Base-by-base conservation (phyloP, 1,139 yeast species). In the Protomyces lactucae-debilis region DNA sequence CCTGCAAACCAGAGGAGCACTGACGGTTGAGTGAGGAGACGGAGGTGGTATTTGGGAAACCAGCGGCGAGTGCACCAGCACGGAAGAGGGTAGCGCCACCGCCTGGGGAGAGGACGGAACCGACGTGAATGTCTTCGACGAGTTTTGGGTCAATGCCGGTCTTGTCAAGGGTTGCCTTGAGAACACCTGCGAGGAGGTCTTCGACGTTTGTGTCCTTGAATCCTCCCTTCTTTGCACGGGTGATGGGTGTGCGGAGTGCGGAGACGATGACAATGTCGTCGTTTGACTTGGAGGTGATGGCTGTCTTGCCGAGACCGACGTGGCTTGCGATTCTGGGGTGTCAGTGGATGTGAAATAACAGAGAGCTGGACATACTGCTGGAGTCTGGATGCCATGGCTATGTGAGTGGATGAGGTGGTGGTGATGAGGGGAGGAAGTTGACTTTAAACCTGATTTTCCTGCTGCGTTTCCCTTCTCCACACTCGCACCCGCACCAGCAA, bases 1-100 rank as follows among this genome's bases (percentile, higher is more conserved):
- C 95, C 83, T 90, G 88, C 71, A 92, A 80, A 57, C 97, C 97
- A 2, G 96, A 88, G 6, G 97, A 89, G 77, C 98, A 92, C 76
- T 91, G 97, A 78, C 98, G 85, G 81, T 92, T 92, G 70, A 92
- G 73, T 32, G 96, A 93, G 71, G 85, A 79, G 71, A 92, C 88
- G n/a, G 96, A 92, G 37, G 86, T 81, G 9, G 85, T 77, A 70
- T 82, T 77, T 25, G 91, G 91, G 56, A 86, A 79, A 14, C 95
- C 95, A 3, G 88, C 89, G 14, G 85, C 88, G 51, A 87, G 77
- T 68, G 80, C 80, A 51, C 91, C 97, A 61, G 96, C 97, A 73
- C 95, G 80, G 73, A 72, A 69, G 6, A 74, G 75, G 68, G 75
- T 75, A 36, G 75, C 78, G 21, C 78, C 78, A 12, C 77, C 77